phyloP scores from a whole-genome alignment of 768 basidiomycete genomes.

The Phaeotremella fagi region DNA sequence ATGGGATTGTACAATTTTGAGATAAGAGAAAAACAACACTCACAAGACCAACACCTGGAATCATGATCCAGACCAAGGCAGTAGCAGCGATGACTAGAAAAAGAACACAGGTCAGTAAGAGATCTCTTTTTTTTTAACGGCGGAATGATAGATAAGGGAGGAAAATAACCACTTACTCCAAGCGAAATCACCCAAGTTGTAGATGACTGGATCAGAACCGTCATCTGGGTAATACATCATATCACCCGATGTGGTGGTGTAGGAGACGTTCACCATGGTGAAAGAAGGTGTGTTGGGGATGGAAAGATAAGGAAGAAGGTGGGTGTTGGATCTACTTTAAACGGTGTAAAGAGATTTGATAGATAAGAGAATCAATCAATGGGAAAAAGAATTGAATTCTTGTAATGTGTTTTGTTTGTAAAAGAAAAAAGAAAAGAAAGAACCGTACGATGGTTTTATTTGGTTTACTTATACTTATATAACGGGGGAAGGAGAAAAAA shows the following conservation, averaged over 20 bases:
- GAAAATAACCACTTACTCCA: constrained; percentile 30
- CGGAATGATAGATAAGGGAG: background rate
- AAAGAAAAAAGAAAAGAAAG: background rate
- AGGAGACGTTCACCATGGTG: constrained; percentile 45
- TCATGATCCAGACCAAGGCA: constrained; percentile 50
- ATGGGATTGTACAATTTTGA: too few relatives aligned
- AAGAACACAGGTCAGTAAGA: background rate
- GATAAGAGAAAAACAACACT: constrained; percentile 14
- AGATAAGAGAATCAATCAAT: too few relatives aligned
- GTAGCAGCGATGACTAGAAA: constrained; percentile 30
- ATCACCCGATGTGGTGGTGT: constrained; percentile 35
- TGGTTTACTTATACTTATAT: background rate
- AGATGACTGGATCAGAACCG: constrained; percentile 24
- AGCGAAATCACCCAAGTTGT: constrained; percentile 47
- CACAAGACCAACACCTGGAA: constrained; percentile 45
- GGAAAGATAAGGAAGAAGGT: background rate
- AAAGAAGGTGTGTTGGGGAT: background rate
- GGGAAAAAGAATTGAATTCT: too few relatives aligned
- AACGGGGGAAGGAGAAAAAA: background rate
- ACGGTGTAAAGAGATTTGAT: too few relatives aligned
- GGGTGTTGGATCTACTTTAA: too few relatives aligned
- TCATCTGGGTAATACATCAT: constrained; percentile 35
- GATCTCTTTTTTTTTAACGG: too few relatives aligned
- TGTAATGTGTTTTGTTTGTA: too few relatives aligned
- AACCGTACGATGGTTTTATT: background rate